Conservation (phyloP, 352 stramenopile species). For the Globisporangium cystogenes region DNA sequence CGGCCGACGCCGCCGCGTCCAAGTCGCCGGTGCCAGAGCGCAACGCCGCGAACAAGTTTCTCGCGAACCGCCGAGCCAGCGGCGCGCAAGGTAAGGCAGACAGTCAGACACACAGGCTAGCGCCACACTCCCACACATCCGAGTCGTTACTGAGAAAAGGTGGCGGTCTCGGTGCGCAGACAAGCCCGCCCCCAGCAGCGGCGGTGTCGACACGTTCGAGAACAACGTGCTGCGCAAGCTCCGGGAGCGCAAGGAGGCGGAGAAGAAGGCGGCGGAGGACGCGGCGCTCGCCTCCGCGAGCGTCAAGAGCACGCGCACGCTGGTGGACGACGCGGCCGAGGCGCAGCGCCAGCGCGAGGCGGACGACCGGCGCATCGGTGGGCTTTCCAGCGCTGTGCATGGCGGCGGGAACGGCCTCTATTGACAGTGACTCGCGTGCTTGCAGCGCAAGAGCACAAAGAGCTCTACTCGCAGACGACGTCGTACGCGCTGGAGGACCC, state of each 20-base stretch:
- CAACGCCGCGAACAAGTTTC: conserved; percentile 4
- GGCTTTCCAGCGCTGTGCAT: not conserved
- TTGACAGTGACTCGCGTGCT: not conserved
- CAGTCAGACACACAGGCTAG: not conserved
- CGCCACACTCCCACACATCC: not conserved
- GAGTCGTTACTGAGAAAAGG: not conserved
- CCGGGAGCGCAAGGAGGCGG: conserved; percentile 28
- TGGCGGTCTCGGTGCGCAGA: conserved; percentile 1
- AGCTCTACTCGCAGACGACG: conserved; percentile 31
- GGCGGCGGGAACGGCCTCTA: not conserved
- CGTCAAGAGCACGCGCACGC: conserved; percentile 38
- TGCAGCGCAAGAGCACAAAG: conserved; percentile 23
- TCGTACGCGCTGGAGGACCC: conserved; percentile 38
- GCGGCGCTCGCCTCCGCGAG: conserved; percentile 20
- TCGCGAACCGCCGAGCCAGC: conserved; percentile 17
- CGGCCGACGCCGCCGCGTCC: conserved; percentile 8
- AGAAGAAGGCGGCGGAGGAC: conserved; percentile 37
- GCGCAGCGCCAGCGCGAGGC: conserved; percentile 32
- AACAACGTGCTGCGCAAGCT: conserved; percentile 26
- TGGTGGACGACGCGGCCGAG: conserved; percentile 42
- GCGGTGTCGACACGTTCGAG: conserved; percentile 16
- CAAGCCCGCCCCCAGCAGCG: conserved; percentile 1
- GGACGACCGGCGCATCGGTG: conserved; percentile 28
- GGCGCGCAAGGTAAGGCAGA: conserved; percentile 19
- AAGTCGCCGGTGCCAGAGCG: conserved; percentile 8